Base-by-base conservation (phyloP, 441 rosid species). In the Viola pubescens region DNA sequence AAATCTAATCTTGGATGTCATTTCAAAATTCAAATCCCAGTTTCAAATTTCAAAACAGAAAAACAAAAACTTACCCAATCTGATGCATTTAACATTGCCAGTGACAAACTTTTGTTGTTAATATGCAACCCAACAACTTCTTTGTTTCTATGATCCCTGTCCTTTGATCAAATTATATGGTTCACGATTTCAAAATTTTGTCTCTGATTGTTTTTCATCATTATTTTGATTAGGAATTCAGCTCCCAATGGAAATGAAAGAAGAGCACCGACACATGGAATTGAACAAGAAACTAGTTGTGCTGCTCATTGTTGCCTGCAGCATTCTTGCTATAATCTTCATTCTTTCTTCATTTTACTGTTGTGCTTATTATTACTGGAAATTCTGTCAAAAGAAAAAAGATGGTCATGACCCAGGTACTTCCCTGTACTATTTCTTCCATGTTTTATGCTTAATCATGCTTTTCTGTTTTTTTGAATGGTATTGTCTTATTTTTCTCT, bases 271-370 rank as follows among this genome's bases (percentile, higher is more conserved):
- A n/a, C 64, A 62, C 41, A 71, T 73, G 82, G 79, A 77, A 69
- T 68, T 72, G 7, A 80, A 73, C 70, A 81, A 70, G 76, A 89
- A 75, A 73, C 71, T 78, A 57, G 60, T 60, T 39, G 73, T 14
- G 57, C 76, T 49, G 68, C 81, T 92, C 45, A 62, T 79, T 65
- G 77, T 81, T 70, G 73, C 74, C 54, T 87, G 87, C 52, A 69
- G 78, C 73, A 70, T 79, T 9, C 71, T 86, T 58, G 85, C 59
- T 72, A 64, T 79, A 5, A 72, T 81, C 38, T 42, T 83, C 56
- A 41, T 68, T 19, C 51, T 84, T 3, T 74, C 58, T 45, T 64
- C 79, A 12, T 67, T 79, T 16, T 82, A 75, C 70, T 76, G 79
- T 59, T 84, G 87, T 82, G 26, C 82, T 63, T 82, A 70, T 60